These are phyloP conservation scores for Xylaria sp. DNA, from an alignment of 2,329 filamentous ascomycete genomes.

Conservation along the genomic window DNA sequence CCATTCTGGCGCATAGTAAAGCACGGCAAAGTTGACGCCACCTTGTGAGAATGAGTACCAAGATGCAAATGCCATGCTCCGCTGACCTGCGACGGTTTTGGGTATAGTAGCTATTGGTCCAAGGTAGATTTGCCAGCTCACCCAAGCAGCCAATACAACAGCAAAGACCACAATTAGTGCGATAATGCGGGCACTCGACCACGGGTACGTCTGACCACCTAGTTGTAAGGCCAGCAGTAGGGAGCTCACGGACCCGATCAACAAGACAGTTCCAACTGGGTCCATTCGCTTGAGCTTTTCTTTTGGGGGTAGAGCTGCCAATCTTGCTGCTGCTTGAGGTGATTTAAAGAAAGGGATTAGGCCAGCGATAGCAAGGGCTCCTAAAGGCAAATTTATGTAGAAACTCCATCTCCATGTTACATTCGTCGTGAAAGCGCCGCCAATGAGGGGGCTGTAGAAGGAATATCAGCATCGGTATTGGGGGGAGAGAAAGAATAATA, in stretches of 20 bases:
- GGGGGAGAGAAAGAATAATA: background rate
- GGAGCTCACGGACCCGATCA: slow-evolving; percentile 16
- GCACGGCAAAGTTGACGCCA: slow-evolving; percentile 18
- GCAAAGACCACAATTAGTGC: slow-evolving; percentile 12
- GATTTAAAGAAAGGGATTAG: slow-evolving; percentile 19
- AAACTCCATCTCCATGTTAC: slow-evolving; percentile 21
- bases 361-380: background rate
- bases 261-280: slow-evolving; percentile 12
- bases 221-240: slow-evolving; percentile 17
- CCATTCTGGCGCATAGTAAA: slow-evolving; percentile 19
- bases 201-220: slow-evolving; percentile 20
- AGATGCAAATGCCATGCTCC: slow-evolving; percentile 25
- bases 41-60: slow-evolving; percentile 26
- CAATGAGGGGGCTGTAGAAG: slow-evolving; percentile 4
- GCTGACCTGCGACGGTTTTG: slow-evolving; percentile 5
- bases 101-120: slow-evolving; percentile 21
- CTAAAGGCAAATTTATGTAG: slow-evolving; percentile 14
- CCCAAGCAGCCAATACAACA: slow-evolving; percentile 10
- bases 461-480: background rate
- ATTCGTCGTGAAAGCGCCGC: slow-evolving; percentile 10
- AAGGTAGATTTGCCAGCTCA: slow-evolving; percentile 17
- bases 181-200: slow-evolving; percentile 14
- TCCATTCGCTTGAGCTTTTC: slow-evolving; percentile 22
- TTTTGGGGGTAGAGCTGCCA: background rate
- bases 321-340: slow-evolving; percentile 1